phyloP scores from a whole-genome alignment of 352 stramenopile genomes.

The Globisporangium megalacanthum region DNA sequence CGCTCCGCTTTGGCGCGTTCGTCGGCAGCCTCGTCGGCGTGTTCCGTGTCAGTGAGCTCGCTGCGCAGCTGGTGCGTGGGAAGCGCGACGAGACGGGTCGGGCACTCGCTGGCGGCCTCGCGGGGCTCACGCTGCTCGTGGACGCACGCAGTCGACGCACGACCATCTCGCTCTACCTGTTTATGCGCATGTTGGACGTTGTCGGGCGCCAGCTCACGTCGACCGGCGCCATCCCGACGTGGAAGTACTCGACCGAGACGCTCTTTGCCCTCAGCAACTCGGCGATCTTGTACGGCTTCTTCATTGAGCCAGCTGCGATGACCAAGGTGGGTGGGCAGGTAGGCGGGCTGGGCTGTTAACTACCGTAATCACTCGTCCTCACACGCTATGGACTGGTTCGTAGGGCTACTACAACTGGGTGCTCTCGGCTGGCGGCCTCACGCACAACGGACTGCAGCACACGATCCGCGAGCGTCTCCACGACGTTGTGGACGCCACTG shows the following conservation, averaged over 20 bases:
- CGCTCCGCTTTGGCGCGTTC: constrained; percentile 37
- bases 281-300: constrained; percentile 75
- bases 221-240: constrained; percentile 40
- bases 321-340: constrained; percentile 41
- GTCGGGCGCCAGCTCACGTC: constrained; percentile 64
- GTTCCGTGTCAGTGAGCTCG: constrained; percentile 62
- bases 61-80: constrained; percentile 33
- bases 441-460: constrained; percentile 70
- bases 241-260: constrained; percentile 62
- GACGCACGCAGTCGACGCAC: constrained; percentile 56
- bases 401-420: constrained; percentile 87
- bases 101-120: constrained; percentile 58
- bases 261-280: constrained; percentile 76
- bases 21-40: constrained; percentile 68
- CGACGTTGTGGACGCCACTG: constrained; percentile 34
- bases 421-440: constrained; percentile 62
- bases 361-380: background rate
- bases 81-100: constrained; percentile 52
- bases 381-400: background rate
- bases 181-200: constrained; percentile 82
- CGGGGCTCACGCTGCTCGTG: constrained; percentile 63
- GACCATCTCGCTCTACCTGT: constrained; percentile 82
- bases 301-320: constrained; percentile 59
- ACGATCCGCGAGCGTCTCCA: constrained; percentile 53
- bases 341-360: too few species aligned